Evolutionary conservation across 2,329 filamentous ascomycete genomes (phyloP), one percentile per base, ranked within the genome.

Genomic region (Fusarium proliferatum): DNA sequence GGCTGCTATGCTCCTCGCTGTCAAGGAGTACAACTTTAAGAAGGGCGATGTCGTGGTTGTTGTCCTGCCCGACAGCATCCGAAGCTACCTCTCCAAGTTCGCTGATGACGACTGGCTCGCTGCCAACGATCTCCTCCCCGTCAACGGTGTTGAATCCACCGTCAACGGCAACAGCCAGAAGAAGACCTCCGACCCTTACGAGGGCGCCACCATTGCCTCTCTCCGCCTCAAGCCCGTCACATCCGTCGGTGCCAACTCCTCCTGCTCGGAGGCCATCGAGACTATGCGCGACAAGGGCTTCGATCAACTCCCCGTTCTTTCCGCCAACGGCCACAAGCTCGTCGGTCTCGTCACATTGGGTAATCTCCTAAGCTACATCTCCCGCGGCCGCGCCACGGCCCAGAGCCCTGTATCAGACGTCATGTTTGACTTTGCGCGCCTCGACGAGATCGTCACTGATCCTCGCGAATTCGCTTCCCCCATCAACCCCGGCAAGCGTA

Each of bases 101-200:
- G 95, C 95, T 75, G 96, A 99, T 81, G 97, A 99, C 81, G 96
- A 98, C 86, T 99, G 96, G 97, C 91, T 99, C 63, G 95, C 95
- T 17, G 96, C 96, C 72, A 99, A 99, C 84, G 93, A 96, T 81
- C 93, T 99, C 30, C 89, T 98, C 33, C 90, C 94, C n/a, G 81
- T 84, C 72, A 83, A 84, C 71, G 85, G 83, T 21, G 43, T 88
- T 84, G 73, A 90, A 86, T 59, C 88, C 85, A 69, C 86, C 80
- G 56, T 82, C 71, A 77, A 80, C 72, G 80, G 83, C 51, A 78
- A 79, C 53, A 72, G 78, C 33, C 78, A 82, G 56, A 85, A 79
- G 71, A 80, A 83, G 78, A 74, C 85, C 13, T 83, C 86, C 60
- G 93, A 97, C 80, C 89, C 93, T 16, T 96, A 97, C 81, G 87